These are phyloP conservation scores for Phallus indusiatus DNA, from an alignment of 768 basidiomycete species.

Conservation along the genomic window DNA sequence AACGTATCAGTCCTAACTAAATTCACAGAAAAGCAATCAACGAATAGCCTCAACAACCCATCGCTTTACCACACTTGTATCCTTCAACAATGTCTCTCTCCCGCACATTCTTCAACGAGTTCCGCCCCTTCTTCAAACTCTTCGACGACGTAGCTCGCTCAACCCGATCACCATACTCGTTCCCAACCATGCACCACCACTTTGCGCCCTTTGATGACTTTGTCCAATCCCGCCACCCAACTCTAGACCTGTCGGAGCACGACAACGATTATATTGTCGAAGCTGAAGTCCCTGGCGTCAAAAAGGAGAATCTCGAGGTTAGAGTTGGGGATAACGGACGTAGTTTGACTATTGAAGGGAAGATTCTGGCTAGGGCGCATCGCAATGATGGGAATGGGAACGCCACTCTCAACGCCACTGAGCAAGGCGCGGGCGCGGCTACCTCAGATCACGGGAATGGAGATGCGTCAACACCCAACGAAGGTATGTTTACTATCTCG, in stretches of 20 bases:
- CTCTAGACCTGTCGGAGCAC: slow-evolving; percentile 61
- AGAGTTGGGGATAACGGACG: slow-evolving; percentile 61
- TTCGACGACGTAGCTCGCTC: slow-evolving; percentile 48
- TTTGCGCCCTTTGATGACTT: slow-evolving; percentile 41
- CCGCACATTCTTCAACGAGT: slow-evolving; percentile 57
- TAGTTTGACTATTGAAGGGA: slow-evolving; percentile 67
- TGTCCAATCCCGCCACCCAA: slow-evolving; percentile 27
- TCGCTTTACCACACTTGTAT: neutral
- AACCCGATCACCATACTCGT: neutral
- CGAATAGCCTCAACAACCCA: neutral
- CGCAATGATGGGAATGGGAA: neutral
- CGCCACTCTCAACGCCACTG: neutral
- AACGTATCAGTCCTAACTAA: too few relatives aligned
- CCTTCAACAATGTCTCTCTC: slow-evolving; percentile 46
- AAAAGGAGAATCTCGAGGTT: slow-evolving; percentile 66
- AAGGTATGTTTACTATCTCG: neutral
- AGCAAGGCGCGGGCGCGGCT: neutral
- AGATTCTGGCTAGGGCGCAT: slow-evolving; percentile 20
- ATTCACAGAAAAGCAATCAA: neutral
- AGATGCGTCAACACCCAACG: neutral
- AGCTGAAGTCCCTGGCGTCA: slow-evolving; percentile 71
- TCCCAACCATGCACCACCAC: slow-evolving; percentile 11
- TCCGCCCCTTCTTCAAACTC: slow-evolving; percentile 67
- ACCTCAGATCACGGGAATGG: neutral
- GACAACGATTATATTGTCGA: slow-evolving; percentile 58